phyloP scores from a whole-genome alignment of 331 rosid species.

The Acacia pycnantha region DNA sequence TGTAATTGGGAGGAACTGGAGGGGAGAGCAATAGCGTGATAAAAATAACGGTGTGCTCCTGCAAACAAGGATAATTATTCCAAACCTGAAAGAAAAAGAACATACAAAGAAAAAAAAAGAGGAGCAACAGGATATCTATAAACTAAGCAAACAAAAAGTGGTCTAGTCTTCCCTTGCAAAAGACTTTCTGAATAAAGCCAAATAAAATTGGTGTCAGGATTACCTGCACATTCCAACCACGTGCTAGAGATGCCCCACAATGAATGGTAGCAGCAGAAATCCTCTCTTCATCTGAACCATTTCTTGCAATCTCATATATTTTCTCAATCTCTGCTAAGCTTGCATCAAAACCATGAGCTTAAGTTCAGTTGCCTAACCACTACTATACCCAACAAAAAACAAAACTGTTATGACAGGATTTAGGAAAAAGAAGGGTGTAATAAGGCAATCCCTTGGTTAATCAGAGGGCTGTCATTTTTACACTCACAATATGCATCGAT shows the following conservation, averaged over 20 bases:
- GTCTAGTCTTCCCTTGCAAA: not conserved
- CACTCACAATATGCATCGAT: not conserved
- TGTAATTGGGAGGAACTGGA: slow-evolving; percentile 53
- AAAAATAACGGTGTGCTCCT: slow-evolving; percentile 74
- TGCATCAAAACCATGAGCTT: slow-evolving; percentile 77
- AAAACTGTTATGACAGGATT: slow-evolving; percentile 50
- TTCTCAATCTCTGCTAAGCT: slow-evolving; percentile 97
- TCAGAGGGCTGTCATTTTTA: slow-evolving; percentile 12
- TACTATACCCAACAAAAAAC: slow-evolving; percentile 27
- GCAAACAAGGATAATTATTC: slow-evolving; percentile 36
- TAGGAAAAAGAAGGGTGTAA: slow-evolving; percentile 46
- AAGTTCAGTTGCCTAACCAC: slow-evolving; percentile 61
- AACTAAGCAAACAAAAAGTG: slow-evolving; percentile 2
- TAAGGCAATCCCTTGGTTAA: slow-evolving; percentile 26
- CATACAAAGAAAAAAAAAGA: not conserved
- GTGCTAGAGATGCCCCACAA: slow-evolving; percentile 83
- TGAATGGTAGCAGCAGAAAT: slow-evolving; percentile 83
- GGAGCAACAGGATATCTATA: slow-evolving; percentile 21
- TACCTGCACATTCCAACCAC: slow-evolving; percentile 99
- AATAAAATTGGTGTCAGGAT: slow-evolving; percentile 2
- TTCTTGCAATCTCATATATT: slow-evolving; percentile 76
- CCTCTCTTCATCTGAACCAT: slow-evolving; percentile 85
- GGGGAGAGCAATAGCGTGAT: slow-evolving; percentile 69
- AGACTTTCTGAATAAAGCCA: not conserved
- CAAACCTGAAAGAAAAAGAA: slow-evolving; percentile 14